Base-by-base conservation (phyloP, 2,329 filamentous ascomycete genomes). In the Ophiostoma piceae region DNA sequence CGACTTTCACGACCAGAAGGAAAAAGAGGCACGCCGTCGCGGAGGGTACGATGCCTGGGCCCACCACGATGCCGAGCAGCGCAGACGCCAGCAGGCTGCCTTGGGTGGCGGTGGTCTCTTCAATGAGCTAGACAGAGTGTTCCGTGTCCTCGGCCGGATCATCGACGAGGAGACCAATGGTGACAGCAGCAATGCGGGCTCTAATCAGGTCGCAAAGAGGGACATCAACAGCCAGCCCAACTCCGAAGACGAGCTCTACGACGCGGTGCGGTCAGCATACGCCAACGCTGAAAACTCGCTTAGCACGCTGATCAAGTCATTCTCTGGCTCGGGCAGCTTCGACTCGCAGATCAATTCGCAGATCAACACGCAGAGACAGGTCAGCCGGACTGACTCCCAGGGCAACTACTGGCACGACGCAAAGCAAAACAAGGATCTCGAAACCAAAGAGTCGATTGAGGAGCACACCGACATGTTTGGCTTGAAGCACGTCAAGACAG, bases 391-490 rank as follows among this genome's bases (percentile, higher is more conserved):
- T 3, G 22, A 12, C 11, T 7, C 51, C 3, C 19, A 47, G 16
- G 43, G 7, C 16, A 47, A 47, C 16, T 16, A 47, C 43, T 47
- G 22, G 51, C 7, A 12, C 26, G 54, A 64, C 32, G 39, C 29
- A 2, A 64, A 51, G 7, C 64, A 68, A 11, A 69, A 69, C 41
- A 67, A 78, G 68, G 77, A 78, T 35, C 76, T 80, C 35, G 76
- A 77, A 70, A 78, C 65, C 3, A 41, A 41, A 12, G 22, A 67
- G 65, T 47, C 77, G 1, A 80, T 77, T 35, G 77, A 81, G 4
- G 80, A 84, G 71, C 78, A 80, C 67, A 77, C 81, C 4, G 82
- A 84, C 73, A 73, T 75, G 8, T 79, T 78, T 67, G 83, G 82
- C 41, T 80, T 82, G 72, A 73, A 79, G 14, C 81, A 83, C 70